phyloP scores from a whole-genome alignment of 768 basidiomycete genomes.

The Boletus subparvulus region DNA sequence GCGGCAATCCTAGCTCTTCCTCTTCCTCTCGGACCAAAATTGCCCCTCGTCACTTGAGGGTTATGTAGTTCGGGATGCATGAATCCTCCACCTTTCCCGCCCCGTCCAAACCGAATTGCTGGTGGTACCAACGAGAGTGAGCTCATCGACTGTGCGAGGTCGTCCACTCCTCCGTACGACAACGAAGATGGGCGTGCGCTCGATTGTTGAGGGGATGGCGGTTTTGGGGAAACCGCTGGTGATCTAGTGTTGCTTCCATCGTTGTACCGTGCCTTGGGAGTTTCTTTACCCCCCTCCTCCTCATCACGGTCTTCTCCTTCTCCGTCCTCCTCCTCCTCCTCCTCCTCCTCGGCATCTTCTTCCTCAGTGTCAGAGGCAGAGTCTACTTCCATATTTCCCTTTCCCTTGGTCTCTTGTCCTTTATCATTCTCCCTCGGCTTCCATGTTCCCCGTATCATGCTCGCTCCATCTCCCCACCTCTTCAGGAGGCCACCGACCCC shows the following conservation, averaged over 20 bases:
- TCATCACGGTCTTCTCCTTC: conserved; percentile 21
- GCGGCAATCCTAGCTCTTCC: conserved; percentile 30
- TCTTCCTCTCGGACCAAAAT: conserved; percentile 33
- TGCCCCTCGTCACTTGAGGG: conserved; percentile 29
- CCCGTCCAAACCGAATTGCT: conserved; percentile 72
- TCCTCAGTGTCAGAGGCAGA: conserved; percentile 19
- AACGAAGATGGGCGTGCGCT: conserved; percentile 12
- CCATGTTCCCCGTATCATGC: conserved; percentile 75
- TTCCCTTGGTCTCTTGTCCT: conserved; percentile 13
- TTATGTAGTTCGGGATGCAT: conserved; percentile 35
- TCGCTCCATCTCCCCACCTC: conserved; percentile 83
- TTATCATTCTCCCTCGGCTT: conserved; percentile 42
- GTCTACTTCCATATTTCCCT: conserved; percentile 26
- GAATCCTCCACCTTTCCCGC: conserved; percentile 58
- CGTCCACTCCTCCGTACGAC: conserved; percentile 40
- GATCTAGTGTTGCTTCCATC: conserved; percentile 17
- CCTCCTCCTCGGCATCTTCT: conserved; percentile 5
- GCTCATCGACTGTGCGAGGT: conserved; percentile 47
- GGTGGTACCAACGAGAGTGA: conserved; percentile 62
- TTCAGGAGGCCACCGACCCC: conserved; percentile 79
- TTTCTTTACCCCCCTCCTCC: conserved; percentile 24
- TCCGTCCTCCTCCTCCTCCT: conserved; percentile 9
- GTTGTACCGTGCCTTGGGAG: conserved; percentile 26
- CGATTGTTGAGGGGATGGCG: conserved; percentile 23
- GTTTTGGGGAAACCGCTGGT: conserved; percentile 19